Evolutionary conservation across 176 grass and related monocot genomes (phyloP).

Genomic region (Zea luxurians): DNA sequence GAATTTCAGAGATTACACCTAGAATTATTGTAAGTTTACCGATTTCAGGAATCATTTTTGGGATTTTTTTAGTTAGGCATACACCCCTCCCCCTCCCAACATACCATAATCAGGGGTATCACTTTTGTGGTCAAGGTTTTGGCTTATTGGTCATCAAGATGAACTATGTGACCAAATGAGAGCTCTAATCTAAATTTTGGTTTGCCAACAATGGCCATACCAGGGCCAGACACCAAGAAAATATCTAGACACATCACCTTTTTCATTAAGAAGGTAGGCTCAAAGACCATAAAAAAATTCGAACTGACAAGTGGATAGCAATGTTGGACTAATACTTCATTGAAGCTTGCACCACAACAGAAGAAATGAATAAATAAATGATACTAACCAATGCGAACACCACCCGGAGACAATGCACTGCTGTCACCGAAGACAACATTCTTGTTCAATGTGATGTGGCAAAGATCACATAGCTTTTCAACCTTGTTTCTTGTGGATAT

Average conservation of each 20-base stretch:
- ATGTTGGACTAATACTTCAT: too few relatives aligned
- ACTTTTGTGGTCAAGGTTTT: not conserved
- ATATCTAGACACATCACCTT: not conserved
- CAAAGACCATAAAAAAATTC: constrained; percentile 12
- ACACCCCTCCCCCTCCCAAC: too few relatives aligned
- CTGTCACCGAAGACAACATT: constrained; percentile 99
- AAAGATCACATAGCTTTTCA: constrained; percentile 93
- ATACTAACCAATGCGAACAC: constrained; percentile 86
- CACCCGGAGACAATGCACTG: constrained; percentile 91
- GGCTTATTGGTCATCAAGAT: not conserved
- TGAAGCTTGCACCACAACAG: constrained; percentile 8
- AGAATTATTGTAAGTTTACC: constrained; percentile 5
- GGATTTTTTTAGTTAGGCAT: not conserved
- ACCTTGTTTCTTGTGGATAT: constrained; percentile 79
- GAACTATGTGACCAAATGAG: not conserved
- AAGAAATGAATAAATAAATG: constrained; percentile 25
- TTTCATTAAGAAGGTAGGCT: not conserved
- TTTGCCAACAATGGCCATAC: not conserved
- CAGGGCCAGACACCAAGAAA: not conserved
- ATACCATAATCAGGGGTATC: not conserved
- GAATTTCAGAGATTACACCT: too few relatives aligned
- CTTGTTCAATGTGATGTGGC: constrained; percentile 93
- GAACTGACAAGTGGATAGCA: not conserved
- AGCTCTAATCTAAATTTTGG: not conserved
- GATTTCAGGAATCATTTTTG: not conserved